These are phyloP conservation scores for Conidiobolus incongruus DNA, from an alignment of 371 early-diverging fungal genomes.

Conservation along the genomic window DNA sequence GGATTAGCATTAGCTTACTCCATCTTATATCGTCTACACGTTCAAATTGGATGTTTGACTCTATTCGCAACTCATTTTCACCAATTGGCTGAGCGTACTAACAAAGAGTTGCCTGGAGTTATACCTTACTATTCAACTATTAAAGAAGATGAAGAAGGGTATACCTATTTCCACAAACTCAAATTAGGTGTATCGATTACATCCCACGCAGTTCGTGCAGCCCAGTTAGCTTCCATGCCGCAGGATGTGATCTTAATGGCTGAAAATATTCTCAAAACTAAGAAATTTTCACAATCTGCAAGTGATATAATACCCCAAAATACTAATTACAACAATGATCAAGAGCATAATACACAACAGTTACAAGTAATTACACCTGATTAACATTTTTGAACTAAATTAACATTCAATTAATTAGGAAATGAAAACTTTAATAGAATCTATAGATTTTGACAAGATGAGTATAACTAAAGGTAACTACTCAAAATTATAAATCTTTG, in stretches of 20 bases:
- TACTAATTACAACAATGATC: too few species aligned
- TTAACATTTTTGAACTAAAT: too few species aligned
- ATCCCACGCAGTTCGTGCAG: conserved; percentile 47
- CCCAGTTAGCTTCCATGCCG: conserved; percentile 33
- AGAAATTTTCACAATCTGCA: too few species aligned
- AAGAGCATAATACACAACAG: too few species aligned
- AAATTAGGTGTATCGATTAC: conserved; percentile 29
- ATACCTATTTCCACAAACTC: conserved; percentile 31
- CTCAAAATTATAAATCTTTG: too few species aligned
- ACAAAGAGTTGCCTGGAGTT: conserved; percentile 1
- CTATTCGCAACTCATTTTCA: conserved; percentile 95
- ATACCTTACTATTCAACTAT: neutral
- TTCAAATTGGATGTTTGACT: conserved; percentile 15
- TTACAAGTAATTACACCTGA: too few species aligned
- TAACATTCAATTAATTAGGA: too few species aligned
- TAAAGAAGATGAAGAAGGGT: conserved; percentile 12
- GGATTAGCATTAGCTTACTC: conserved; percentile 84
- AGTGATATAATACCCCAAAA: too few species aligned
- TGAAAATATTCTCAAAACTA: neutral
- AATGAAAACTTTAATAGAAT: too few species aligned
- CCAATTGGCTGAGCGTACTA: conserved; percentile 29
- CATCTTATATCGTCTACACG: conserved; percentile 54
- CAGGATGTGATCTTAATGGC: conserved; percentile 6
- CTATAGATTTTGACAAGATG: too few species aligned
- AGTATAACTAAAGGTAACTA: too few species aligned